Conservation (phyloP, 768 basidiomycete species). For the Mycena maculata region DNA sequence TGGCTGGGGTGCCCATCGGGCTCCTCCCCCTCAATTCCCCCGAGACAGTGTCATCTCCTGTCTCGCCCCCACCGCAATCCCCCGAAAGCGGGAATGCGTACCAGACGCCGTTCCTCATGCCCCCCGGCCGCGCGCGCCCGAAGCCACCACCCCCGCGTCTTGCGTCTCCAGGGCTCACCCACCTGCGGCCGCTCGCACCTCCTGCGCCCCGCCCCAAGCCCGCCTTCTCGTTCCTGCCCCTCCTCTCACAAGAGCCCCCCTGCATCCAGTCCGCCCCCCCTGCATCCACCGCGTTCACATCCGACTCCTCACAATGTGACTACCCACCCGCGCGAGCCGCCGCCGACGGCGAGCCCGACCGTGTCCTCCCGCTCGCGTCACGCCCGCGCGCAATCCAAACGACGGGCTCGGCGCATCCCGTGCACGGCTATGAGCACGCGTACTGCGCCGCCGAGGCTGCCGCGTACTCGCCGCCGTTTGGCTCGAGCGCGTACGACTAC, state of each 20-base stretch:
- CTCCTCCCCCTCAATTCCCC: slow-evolving; percentile 67
- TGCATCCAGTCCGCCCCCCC: not conserved
- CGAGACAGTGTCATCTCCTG: slow-evolving; percentile 4
- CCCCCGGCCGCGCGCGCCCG: slow-evolving; percentile 29
- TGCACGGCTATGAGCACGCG: slow-evolving; percentile 21
- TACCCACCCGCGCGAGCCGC: slow-evolving; percentile 31
- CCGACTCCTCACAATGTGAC: not conserved
- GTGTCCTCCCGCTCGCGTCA: slow-evolving; percentile 6
- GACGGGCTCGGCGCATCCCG: not conserved
- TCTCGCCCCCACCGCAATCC: slow-evolving; percentile 2
- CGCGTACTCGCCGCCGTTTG: slow-evolving; percentile 32
- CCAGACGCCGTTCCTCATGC: slow-evolving; percentile 30
- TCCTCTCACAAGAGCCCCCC: slow-evolving; percentile 12
- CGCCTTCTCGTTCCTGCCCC: slow-evolving; percentile 31
- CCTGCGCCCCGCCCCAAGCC: slow-evolving; percentile 12
- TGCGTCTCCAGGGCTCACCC: slow-evolving; percentile 27
- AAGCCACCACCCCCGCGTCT: slow-evolving; percentile 9
- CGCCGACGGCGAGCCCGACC: slow-evolving; percentile 34
- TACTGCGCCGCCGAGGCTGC: slow-evolving; percentile 36
- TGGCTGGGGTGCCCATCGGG: slow-evolving; percentile 70
- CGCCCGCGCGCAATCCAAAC: not conserved
- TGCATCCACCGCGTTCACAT: not conserved
- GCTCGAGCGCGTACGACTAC: slow-evolving; percentile 31
- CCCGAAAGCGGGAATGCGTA: not conserved
- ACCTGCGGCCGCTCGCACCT: slow-evolving; percentile 29